These are phyloP conservation scores for Chrysanthemum seticuspe DNA, from an alignment of 129 eudicot genomes.

Conservation along the genomic window DNA sequence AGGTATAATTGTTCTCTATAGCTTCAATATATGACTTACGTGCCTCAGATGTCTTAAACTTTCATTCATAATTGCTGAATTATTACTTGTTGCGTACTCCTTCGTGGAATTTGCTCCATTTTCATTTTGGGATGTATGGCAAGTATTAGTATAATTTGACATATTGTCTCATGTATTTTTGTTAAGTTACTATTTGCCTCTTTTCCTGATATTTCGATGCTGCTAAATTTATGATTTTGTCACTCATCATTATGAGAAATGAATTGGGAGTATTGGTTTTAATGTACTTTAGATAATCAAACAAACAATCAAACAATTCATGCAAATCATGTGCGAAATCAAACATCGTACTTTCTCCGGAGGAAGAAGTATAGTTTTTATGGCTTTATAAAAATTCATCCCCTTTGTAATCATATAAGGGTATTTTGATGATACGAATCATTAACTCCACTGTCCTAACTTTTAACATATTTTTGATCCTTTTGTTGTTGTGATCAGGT, in stretches of 20 bases:
- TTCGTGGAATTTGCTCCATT: no score
- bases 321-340: neutral
- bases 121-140: neutral
- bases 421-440: neutral
- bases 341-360: neutral
- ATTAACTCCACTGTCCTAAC: neutral
- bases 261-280: neutral
- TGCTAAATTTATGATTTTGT: neutral
- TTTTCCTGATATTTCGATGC: neutral
- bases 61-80: neutral
- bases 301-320: neutral
- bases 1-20: conserved; percentile 42
- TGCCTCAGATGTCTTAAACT: neutral
- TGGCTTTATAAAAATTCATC: neutral
- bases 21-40: conserved; percentile 3
- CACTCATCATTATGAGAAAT: conserved; percentile 9
- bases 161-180: neutral
- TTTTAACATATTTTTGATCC: neutral
- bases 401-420: neutral
- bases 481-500: conserved; percentile 51
- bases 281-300: neutral
- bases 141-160: neutral
- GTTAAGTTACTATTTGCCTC: neutral
- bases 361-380: neutral
- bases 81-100: neutral